Conservation (phyloP, 2,329 filamentous ascomycete species). For the Claviceps capensis region DNA sequence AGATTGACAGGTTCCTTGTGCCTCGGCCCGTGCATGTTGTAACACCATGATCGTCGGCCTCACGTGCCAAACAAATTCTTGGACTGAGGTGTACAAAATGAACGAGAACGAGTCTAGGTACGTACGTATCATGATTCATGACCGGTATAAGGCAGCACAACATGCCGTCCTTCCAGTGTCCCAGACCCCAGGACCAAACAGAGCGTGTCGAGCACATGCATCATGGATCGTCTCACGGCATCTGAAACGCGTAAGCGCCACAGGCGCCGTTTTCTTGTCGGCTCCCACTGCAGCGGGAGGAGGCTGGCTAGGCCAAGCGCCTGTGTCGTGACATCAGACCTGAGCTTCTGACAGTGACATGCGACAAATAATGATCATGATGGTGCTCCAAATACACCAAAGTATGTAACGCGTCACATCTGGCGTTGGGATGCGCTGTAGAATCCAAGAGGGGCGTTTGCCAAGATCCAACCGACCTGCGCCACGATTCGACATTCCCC, state of each 20-base stretch:
- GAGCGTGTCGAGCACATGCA: neutral
- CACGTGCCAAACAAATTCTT: too few species aligned
- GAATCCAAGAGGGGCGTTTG: neutral
- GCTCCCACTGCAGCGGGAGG: neutral
- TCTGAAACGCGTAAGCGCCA: neutral
- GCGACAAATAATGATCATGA: neutral
- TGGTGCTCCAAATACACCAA: neutral
- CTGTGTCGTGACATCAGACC: neutral
- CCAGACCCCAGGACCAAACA: too few species aligned
- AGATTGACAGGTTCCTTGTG: too few species aligned
- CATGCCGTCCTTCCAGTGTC: too few species aligned
- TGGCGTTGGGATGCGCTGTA: neutral
- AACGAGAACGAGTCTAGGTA: too few species aligned
- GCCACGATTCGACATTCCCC: constrained; percentile 1
- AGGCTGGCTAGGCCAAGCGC: too few species aligned
- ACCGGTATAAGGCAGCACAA: too few species aligned
- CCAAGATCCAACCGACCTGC: constrained; percentile 2
- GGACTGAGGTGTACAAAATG: too few species aligned
- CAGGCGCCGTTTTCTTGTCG: neutral
- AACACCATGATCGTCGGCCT: too few species aligned
- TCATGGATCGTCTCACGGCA: neutral
- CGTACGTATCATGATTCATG: too few species aligned
- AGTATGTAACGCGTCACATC: neutral
- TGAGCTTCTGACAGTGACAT: neutral
- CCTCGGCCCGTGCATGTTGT: too few species aligned